A percentile compares a stretch with the other conserved stretches of the same genome.
These are phyloP conservation scores for Trichoderma harzianum DNA, from an alignment of 2,329 filamentous ascomycete species.

Conservation along the genomic window DNA sequence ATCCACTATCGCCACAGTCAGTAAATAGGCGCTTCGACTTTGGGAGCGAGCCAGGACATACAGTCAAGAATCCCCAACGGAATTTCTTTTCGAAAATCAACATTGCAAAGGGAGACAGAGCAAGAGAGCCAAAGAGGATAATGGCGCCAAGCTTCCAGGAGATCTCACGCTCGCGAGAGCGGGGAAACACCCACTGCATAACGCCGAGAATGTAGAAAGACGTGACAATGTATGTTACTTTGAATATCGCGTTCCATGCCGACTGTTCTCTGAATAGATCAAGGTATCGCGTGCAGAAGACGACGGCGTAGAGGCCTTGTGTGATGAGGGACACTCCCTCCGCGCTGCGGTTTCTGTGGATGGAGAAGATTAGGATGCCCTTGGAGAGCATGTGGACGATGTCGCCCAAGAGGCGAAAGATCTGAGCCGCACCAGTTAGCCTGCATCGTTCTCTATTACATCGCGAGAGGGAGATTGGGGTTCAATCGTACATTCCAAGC, in stretches of 20 bases:
- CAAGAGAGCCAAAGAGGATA: constrained; percentile 61
- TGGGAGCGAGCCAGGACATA: constrained; percentile 32
- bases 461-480: not conserved
- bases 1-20: constrained; percentile 55
- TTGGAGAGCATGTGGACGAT: constrained; percentile 82
- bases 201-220: constrained; percentile 82
- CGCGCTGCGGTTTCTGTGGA: constrained; percentile 81
- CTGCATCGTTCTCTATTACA: not conserved
- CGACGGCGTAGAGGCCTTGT: constrained; percentile 79
- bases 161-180: constrained; percentile 85
- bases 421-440: constrained; percentile 32
- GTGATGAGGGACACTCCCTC: constrained; percentile 92
- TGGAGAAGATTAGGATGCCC: constrained; percentile 84
- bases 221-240: constrained; percentile 81
- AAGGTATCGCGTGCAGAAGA: constrained; percentile 84
- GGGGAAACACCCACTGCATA: constrained; percentile 82
- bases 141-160: constrained; percentile 87
- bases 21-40: not conserved
- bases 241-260: constrained; percentile 75
- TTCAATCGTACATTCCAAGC: constrained; percentile 38
- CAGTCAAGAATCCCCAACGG: constrained; percentile 48
- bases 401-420: constrained; percentile 78
- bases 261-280: constrained; percentile 64
- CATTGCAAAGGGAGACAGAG: constrained; percentile 70
- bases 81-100: constrained; percentile 56